Base-by-base conservation (phyloP, 2,329 filamentous ascomycete species). In the Aspergillus puulaauensis region DNA sequence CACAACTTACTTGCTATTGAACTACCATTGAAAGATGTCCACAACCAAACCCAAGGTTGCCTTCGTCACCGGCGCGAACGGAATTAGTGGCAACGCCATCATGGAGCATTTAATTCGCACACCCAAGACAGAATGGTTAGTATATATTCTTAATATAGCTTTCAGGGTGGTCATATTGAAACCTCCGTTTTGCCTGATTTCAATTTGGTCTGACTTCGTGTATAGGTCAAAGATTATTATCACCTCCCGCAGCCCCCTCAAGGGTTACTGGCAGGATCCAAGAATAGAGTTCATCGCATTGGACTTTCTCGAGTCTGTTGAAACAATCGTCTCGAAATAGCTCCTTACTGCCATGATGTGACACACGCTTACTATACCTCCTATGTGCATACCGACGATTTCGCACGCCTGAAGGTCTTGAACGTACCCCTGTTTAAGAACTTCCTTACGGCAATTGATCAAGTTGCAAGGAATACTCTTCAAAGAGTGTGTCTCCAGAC, bases 281-380 rank as follows among this genome's bases (percentile, higher is more conserved):
- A 31, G 27, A 31, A 8, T 31, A 4, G 39, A 67, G 17, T 73
- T 72, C 50, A 50, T 75, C 3, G 68, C 71, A 0, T 48, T 71
- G 1, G 73, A 75, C 49, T 74, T 73, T 57, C 54, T 65, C 11
- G 47, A 61, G 1, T 44, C 59, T 0, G 52, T 62, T 2, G 60
- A 67, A 4, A 52, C 52, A 4, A 61, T 73, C 5, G 54, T 60
- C 3, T 40, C 41, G 2, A 43, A 7, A 52, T 74, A 51, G 48
- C 43, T 23, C 17, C 53, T 0, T 37, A 61, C 31, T 74, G 70
- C 35, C 52, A 43, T 0, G 61, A 65, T 12, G 69, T 74, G 6
- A 74, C 72, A 7, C 72, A 75, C 46, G 67, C 70, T 2, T 75
- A 64, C 59, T 75, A 71, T 57, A 63, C 68, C 2, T 73, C 72